These are phyloP conservation scores for Neospermospora avenae DNA, from an alignment of 2,329 filamentous ascomycete genomes.

Conservation along the genomic window DNA sequence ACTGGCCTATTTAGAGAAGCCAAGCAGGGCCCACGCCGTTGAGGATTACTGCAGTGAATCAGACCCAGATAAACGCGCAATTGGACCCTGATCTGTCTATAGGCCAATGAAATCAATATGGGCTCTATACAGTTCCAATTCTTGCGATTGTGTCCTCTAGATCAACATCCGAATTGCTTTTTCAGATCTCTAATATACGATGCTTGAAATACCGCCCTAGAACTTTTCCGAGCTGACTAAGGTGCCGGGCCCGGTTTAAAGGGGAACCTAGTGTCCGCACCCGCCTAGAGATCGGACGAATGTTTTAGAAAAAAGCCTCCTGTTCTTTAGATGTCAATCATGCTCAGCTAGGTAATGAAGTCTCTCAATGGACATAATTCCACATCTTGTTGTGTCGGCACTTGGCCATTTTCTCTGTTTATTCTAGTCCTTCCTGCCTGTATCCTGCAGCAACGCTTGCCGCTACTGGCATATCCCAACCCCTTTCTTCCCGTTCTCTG, in stretches of 20 bases:
- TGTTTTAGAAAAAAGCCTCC: too few relatives aligned
- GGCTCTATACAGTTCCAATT: neutral
- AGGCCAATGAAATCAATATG: neutral
- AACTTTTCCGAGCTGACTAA: too few relatives aligned
- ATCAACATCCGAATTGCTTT: neutral
- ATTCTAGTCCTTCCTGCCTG: neutral
- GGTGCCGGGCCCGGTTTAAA: too few relatives aligned
- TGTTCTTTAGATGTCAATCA: neutral
- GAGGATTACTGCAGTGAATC: neutral
- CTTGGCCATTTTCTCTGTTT: neutral
- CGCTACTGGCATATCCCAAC: neutral
- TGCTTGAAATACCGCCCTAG: too few relatives aligned
- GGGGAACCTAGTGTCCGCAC: too few relatives aligned
- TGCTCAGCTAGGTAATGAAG: neutral
- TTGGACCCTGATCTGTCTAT: neutral
- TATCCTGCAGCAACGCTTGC: conserved; percentile 8
- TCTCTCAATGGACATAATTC: neutral
- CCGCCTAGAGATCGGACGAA: too few relatives aligned
- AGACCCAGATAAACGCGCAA: neutral
- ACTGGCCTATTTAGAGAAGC: neutral
- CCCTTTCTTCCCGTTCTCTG: neutral
- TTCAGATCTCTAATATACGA: too few relatives aligned
- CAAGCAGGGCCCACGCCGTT: neutral
- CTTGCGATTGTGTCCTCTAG: neutral
- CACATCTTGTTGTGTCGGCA: neutral